Evolutionary conservation across 768 basidiomycete species (phyloP).

Genomic region (Podaxis sp.): DNA sequence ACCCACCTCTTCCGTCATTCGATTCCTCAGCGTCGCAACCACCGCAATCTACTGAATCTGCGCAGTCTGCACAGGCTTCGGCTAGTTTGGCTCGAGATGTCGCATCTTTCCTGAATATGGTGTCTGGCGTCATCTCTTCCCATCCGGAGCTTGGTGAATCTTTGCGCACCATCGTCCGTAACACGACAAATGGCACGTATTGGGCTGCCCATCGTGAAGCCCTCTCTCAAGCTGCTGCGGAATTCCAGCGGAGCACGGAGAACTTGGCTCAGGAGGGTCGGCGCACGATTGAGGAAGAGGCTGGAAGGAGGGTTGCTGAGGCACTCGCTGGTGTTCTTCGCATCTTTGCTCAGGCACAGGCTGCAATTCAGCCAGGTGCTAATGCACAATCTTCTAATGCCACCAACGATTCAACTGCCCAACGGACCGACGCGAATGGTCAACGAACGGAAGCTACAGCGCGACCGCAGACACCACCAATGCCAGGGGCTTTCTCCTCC

Average conservation of each 20-base stretch:
- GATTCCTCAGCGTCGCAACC: slow-evolving; percentile 33
- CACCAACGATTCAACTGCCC: slow-evolving; percentile 13
- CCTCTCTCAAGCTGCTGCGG: slow-evolving; percentile 53
- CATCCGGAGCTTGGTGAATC: slow-evolving; percentile 73
- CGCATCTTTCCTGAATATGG: slow-evolving; percentile 50
- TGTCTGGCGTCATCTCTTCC: slow-evolving; percentile 50
- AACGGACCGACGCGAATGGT: not conserved
- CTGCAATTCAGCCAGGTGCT: slow-evolving; percentile 12
- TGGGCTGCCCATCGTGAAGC: slow-evolving; percentile 62
- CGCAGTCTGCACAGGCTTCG: slow-evolving; percentile 21
- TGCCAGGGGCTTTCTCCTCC: slow-evolving; percentile 3
- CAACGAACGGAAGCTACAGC: slow-evolving; percentile 7
- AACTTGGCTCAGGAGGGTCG: slow-evolving; percentile 41
- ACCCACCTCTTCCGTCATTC: slow-evolving; percentile 32
- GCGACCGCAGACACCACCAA: slow-evolving; percentile 9
- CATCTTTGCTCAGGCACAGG: slow-evolving; percentile 34
- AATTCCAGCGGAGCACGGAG: slow-evolving; percentile 43
- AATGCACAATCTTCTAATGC: slow-evolving; percentile 10
- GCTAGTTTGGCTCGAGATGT: slow-evolving; percentile 62
- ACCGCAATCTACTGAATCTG: not conserved
- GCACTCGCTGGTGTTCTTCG: slow-evolving; percentile 57
- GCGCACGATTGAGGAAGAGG: slow-evolving; percentile 56
- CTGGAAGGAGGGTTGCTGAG: slow-evolving; percentile 57
- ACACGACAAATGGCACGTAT: slow-evolving; percentile 62
- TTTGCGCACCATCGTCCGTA: slow-evolving; percentile 58